Evolutionary conservation across 345 rosid genomes (phyloP), one percentile per base, ranked within the genome.

Genomic region (Citrus cavaleriei): DNA sequence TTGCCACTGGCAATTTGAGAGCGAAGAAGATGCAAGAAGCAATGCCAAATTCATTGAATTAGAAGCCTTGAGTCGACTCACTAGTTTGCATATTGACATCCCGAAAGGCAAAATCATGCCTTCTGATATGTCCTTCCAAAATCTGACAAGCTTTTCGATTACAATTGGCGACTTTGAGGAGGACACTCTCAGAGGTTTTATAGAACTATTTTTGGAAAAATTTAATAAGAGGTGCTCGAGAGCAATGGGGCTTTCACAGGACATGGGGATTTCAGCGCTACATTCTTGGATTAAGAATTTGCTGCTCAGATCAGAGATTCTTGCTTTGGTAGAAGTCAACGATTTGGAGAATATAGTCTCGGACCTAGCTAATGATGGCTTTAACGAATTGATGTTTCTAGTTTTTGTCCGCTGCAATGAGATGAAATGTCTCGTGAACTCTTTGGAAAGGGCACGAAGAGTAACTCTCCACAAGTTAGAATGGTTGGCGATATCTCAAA

Each of bases 401-500:
- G 0, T 0, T 0, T 10, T 66, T 13, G 0, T 1, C 2, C 0
- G 16, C 16, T 21, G 72, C 14, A 5, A 2, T 10, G 30, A 10
- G 2, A 6, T 37, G 40, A 38, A 68, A n/a, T 68, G 1, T 68
- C 55, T 68, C 19, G 0, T 40, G 6, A 40, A 37, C 34, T 2
- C 77, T 7, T 6, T 40, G 30, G 30, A 34, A 13, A 8, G 3
- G 18, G 14, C 27, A 6, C 22, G 0, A 9, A 2, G 9, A 25
- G 66, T 28, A 14, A 22, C n/a, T 21, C 34, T 76, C 32, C 46
- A 0, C 32, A 66, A 32, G 34, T 1, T 76, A 10, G 65, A 66
- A n/a, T 7, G n/a, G n/a, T 24, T 76, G 28, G 0, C 0, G 0
- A 4, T 65, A 2, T 0, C 0, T 5, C 0, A 24, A 0, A 32